Evolutionary conservation across 805 yeast genomes (phyloP), one percentile per base, ranked within the genome.

Genomic region (Ogataea ganodermae): DNA sequence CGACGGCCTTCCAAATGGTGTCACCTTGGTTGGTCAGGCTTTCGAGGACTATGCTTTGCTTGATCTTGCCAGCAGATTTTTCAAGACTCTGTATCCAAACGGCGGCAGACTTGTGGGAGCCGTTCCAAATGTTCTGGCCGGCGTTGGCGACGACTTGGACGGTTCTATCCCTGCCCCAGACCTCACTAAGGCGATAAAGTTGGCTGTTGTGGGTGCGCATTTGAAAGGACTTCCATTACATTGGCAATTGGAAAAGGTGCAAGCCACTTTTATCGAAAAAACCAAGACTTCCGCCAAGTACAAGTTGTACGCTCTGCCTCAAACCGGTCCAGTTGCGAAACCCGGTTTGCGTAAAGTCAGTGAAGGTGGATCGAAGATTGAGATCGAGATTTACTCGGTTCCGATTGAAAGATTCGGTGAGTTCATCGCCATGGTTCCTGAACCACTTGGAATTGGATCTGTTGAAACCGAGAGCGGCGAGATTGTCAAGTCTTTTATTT

Each of bases 201-300:
- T 92, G 48, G 97, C 97, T 1, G 99, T 94, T 30, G 98, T 92
- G 40, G 99, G 99, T 46, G 97, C 97, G 40, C 99, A 92, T 64
- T 75, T 94, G 56, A 74, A 81, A 46, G 97, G 96, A 1, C 79
- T 89, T 74, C 90, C 90, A 40, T 75, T 92, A 57, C 90, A 92
- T 68, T 91, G 97, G 97, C 99, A 92, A 72, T 75, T 92, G 51
- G 85, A 86, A 58, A 80, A 86, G 65, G 94, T 85, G 37, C 80
- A 83, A 58, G 98, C 98, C 24, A 68, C 80, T 2, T 80, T 88
- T 46, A 61, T 85, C 3, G 73, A 77, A 54, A 73, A 80, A 22
- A 83, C 96, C 6, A 78, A 74, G 32, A 89, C 98, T 3, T 74
- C 96, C 1, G 63, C 76, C 9, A 73, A 81, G 51, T 92, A 92